phyloP scores from a whole-genome alignment of 345 rosid species.

The Citrus medica region DNA sequence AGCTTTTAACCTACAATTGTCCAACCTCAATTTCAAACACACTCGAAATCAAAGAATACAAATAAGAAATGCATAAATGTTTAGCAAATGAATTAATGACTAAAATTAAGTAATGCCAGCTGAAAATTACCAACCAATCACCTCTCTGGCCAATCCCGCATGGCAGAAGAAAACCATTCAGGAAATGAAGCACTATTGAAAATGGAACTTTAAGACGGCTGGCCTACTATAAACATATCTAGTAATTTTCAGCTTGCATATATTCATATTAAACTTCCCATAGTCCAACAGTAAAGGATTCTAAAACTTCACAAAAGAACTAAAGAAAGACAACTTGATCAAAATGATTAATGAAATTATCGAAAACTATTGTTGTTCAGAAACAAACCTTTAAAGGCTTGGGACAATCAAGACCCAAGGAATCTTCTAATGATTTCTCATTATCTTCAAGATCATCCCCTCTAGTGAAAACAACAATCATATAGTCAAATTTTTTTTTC shows the following conservation, averaged over 20 bases:
- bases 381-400: constrained; percentile 59
- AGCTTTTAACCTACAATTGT: no score
- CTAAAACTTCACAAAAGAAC: neutral
- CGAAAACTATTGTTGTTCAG: neutral
- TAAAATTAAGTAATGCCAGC: no score
- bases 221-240: neutral
- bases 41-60: no score
- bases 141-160: neutral
- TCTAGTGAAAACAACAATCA: constrained; percentile 86
- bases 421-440: constrained; percentile 74
- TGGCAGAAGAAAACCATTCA: neutral
- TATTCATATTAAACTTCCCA: neutral
- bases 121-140: neutral
- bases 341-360: neutral
- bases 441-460: constrained; percentile 87
- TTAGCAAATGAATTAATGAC: no score
- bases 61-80: no score
- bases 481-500: constrained; percentile 56
- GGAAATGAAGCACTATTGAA: neutral
- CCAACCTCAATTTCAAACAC: no score
- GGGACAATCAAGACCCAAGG: constrained; percentile 64
- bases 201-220: neutral
- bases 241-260: no score
- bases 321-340: neutral
- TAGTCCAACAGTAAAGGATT: neutral